Conservation (phyloP, 2,329 filamentous ascomycete species). For the Colletotrichum orbiculare region DNA sequence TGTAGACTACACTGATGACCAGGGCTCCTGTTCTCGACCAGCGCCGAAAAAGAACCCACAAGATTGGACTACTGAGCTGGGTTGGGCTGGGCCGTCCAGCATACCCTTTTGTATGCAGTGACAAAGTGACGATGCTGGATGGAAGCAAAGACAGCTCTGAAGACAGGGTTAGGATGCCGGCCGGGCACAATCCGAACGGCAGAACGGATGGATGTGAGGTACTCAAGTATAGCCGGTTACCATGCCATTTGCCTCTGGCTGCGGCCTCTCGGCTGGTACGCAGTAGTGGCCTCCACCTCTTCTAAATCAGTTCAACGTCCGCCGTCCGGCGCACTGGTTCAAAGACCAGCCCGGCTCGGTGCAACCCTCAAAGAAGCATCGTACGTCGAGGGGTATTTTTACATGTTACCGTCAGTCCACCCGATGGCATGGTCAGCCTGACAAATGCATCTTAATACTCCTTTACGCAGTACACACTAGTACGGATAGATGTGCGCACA, state of each 20-base stretch:
- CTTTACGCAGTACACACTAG: neutral
- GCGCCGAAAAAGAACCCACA: too few species aligned
- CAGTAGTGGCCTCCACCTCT: slow-evolving; percentile 31
- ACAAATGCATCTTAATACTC: slow-evolving; percentile 9
- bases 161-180: slow-evolving; percentile 22
- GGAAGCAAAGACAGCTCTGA: slow-evolving; percentile 5
- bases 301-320: slow-evolving; percentile 34
- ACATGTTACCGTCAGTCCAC: slow-evolving; percentile 13
- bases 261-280: slow-evolving; percentile 5
- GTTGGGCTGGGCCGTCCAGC: too few species aligned
- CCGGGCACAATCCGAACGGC: slow-evolving; percentile 34
- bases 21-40: too few species aligned
- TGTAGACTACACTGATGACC: neutral
- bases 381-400: slow-evolving; percentile 21
- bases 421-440: slow-evolving; percentile 13
- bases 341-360: slow-evolving; percentile 16
- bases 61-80: too few species aligned
- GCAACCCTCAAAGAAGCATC: slow-evolving; percentile 29
- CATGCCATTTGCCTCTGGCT: slow-evolving; percentile 15
- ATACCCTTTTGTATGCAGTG: too few species aligned
- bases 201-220: neutral
- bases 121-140: too few species aligned
- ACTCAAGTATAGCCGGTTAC: too few species aligned
- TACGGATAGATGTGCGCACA: too few species aligned
- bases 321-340: slow-evolving; percentile 25